Evolutionary conservation across 148 eudicot genomes (phyloP).

Genomic region (Rhododendron kiyosumense): DNA sequence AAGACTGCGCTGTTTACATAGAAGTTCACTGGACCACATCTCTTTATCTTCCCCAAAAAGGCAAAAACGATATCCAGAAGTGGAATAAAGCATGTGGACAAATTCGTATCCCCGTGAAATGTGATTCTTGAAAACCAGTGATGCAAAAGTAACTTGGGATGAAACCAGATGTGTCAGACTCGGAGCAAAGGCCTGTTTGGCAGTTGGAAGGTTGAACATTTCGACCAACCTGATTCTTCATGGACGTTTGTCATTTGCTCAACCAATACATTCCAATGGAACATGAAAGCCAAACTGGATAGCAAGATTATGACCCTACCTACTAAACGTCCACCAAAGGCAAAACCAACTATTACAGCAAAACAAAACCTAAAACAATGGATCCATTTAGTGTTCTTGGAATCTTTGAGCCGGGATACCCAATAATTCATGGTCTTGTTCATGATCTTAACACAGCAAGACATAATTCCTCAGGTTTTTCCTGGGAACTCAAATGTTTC

Average conservation of each 20-base stretch:
- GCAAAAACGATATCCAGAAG: not conserved
- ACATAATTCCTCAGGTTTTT: not conserved
- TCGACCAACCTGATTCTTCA: not conserved
- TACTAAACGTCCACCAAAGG: not conserved
- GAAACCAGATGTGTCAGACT: not conserved
- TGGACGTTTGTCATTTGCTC: not conserved
- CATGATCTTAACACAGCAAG: not conserved
- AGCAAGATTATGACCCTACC: not conserved
- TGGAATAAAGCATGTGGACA: not conserved
- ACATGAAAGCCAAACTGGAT: not conserved
- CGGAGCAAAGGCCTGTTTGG: not conserved
- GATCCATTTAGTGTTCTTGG: not conserved
- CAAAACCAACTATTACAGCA: not conserved
- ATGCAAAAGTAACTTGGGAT: not conserved
- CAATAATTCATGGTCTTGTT: not conserved
- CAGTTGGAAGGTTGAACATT: not conserved
- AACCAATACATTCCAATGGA: not conserved
- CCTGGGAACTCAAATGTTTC: not conserved
- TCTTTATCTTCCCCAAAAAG: not conserved
- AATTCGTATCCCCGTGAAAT: not conserved
- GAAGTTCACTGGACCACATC: not conserved
- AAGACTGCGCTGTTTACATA: not conserved
- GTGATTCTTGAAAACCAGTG: not conserved
- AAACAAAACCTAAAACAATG: not conserved
- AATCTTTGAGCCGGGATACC: not conserved